Evolutionary conservation across 345 rosid genomes (phyloP).

Genomic region (Dipteronia dyeriana): DNA sequence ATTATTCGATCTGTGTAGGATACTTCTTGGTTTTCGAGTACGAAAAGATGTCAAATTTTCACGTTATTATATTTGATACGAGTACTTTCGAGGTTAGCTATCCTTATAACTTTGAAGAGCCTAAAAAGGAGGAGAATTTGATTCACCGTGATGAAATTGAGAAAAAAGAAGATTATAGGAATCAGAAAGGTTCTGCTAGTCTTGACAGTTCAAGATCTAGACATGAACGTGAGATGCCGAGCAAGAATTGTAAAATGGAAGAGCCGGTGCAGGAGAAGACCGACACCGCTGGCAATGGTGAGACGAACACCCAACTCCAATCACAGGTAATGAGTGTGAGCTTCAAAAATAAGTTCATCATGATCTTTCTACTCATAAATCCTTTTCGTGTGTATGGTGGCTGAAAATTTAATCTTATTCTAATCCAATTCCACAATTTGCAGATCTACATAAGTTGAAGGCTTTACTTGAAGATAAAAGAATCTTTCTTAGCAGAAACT

Average conservation of each 20-base stretch:
- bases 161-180: slow-evolving; percentile 1
- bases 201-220: background rate
- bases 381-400: too few species aligned
- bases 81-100: slow-evolving; percentile 40
- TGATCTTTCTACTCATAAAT: too few species aligned
- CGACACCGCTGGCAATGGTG: too few species aligned
- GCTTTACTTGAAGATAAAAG: too few species aligned
- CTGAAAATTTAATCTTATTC: too few species aligned
- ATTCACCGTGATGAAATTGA: background rate
- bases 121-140: background rate
- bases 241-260: slow-evolving; percentile 20
- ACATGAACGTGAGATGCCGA: background rate
- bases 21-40: slow-evolving; percentile 41
- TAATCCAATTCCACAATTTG: too few species aligned
- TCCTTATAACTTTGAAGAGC: slow-evolving; percentile 29
- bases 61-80: slow-evolving; percentile 28
- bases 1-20: slow-evolving; percentile 34
- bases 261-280: background rate
- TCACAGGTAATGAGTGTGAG: too few species aligned
- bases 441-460: too few species aligned
- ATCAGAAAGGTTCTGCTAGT: background rate
- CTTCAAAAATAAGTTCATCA: too few species aligned
- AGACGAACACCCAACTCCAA: too few species aligned
- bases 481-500: too few species aligned
- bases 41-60: slow-evolving; percentile 22